Percentiles rank a stretch among this genome's conserved stretches.
Evolutionary conservation across 164 flowering plant genomes (phyloP).

Genomic region (Macadamia tetraphylla): DNA sequence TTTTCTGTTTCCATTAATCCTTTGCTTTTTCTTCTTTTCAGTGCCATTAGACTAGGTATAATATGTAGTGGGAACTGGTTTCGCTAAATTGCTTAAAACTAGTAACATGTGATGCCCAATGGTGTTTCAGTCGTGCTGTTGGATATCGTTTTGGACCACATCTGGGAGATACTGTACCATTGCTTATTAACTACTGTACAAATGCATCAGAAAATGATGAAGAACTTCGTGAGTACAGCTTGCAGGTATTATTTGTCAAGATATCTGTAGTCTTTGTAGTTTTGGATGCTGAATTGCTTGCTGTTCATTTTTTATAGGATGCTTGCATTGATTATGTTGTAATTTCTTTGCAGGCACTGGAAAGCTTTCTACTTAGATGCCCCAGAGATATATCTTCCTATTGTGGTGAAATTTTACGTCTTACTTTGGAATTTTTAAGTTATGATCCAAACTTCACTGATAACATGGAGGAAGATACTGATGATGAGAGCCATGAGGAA

Average conservation of each 20-base stretch:
- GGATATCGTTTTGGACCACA: slow-evolving; percentile 98
- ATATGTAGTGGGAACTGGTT: too few relatives aligned
- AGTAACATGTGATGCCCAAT: neutral
- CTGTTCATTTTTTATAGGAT: neutral
- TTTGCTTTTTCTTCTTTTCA: too few relatives aligned
- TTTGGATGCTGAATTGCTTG: neutral
- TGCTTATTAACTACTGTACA: slow-evolving; percentile 74
- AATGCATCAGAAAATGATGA: slow-evolving; percentile 96
- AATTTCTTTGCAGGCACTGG: slow-evolving; percentile 63
- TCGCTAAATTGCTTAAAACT: neutral
- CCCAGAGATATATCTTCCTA: slow-evolving; percentile 83
- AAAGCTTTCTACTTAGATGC: slow-evolving; percentile 89
- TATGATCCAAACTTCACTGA: slow-evolving; percentile 98
- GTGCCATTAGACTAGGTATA: too few relatives aligned
- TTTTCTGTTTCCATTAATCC: too few relatives aligned
- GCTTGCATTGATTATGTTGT: neutral
- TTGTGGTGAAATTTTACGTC: slow-evolving; percentile 78
- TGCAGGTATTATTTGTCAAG: slow-evolving; percentile 59
- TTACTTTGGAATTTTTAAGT: slow-evolving; percentile 78
- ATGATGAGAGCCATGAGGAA: slow-evolving; percentile 74
- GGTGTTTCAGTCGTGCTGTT: slow-evolving; percentile 79
- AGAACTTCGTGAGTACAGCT: slow-evolving; percentile 97
- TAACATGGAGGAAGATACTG: slow-evolving; percentile 98
- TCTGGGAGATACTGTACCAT: slow-evolving; percentile 84
- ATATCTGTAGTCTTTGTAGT: neutral